Conservation (phyloP, 495 filamentous ascomycete species). For the Thozetella sp. region DNA sequence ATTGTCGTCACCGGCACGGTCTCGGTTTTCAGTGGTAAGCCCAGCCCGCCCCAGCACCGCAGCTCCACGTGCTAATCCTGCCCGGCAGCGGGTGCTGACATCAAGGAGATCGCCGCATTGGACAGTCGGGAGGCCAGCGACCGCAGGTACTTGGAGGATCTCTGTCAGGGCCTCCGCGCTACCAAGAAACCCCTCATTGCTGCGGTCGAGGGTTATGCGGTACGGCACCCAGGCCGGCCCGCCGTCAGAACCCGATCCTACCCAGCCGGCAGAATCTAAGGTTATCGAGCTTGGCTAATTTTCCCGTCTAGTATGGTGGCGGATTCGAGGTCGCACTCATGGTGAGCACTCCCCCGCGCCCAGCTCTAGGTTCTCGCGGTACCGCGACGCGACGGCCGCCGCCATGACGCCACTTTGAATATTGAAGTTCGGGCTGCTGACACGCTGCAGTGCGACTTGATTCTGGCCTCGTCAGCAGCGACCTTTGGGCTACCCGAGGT, state of each 20-base stretch:
- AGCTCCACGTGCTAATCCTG: constrained; percentile 4
- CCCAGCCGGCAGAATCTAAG: background rate
- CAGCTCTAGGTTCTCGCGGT: background rate
- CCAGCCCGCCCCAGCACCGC: background rate
- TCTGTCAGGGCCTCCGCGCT: constrained; percentile 26
- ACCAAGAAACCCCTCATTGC: constrained; percentile 34
- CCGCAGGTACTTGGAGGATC: constrained; percentile 33
- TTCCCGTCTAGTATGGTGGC: constrained; percentile 26
- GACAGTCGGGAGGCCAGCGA: constrained; percentile 24
- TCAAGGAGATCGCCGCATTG: constrained; percentile 32
- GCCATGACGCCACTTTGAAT: too few species aligned
- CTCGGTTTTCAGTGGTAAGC: constrained; percentile 34
- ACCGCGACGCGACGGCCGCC: too few species aligned
- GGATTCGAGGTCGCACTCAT: constrained; percentile 33
- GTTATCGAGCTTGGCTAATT: background rate
- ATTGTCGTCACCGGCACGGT: constrained; percentile 34
- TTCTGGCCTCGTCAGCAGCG: constrained; percentile 30
- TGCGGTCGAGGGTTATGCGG: constrained; percentile 31
- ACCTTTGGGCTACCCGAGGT: constrained; percentile 44
- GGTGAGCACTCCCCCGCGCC: constrained; percentile 14
- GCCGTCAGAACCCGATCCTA: background rate
- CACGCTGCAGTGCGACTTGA: constrained; percentile 37
- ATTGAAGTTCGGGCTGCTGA: too few species aligned
- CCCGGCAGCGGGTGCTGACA: constrained; percentile 34
- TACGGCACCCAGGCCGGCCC: constrained; percentile 14